Conservation (phyloP, 345 rosid species). For the Camelina laxa region DNA sequence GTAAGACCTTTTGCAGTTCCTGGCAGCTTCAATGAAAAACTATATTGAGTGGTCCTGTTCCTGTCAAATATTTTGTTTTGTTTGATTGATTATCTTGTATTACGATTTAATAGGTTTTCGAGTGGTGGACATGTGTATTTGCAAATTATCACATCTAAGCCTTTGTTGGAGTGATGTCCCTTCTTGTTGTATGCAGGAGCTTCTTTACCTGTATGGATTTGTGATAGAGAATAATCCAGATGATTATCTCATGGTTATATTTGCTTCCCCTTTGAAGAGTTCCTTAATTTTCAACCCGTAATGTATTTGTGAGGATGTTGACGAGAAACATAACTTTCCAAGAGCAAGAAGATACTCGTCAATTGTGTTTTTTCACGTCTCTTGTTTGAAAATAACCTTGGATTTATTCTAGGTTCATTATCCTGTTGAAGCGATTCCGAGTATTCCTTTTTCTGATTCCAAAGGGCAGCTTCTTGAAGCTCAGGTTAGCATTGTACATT, state of each 20-base stretch:
- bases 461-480: slow-evolving; percentile 84
- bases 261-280: slow-evolving; percentile 1
- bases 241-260: slow-evolving; percentile 87
- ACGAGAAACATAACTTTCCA: slow-evolving; percentile 11
- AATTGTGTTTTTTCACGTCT: slow-evolving; percentile 28
- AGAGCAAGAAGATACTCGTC: slow-evolving; percentile 25
- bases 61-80: slow-evolving; percentile 17
- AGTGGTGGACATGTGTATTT: neutral
- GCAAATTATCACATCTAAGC: slow-evolving; percentile 2
- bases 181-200: slow-evolving; percentile 62
- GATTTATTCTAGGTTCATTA: slow-evolving; percentile 69
- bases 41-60: slow-evolving; percentile 5
- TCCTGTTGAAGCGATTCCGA: slow-evolving; percentile 83
- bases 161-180: slow-evolving; percentile 21
- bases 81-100: slow-evolving; percentile 13
- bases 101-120: neutral
- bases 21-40: slow-evolving; percentile 12
- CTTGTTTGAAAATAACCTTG: slow-evolving; percentile 26
- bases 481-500: slow-evolving; percentile 59
- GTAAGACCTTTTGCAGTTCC: slow-evolving; percentile 47
- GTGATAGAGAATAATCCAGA: slow-evolving; percentile 85
- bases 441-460: slow-evolving; percentile 67
- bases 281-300: slow-evolving; percentile 1
- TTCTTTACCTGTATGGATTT: slow-evolving; percentile 91
- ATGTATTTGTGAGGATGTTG: slow-evolving; percentile 11